Evolutionary conservation across 768 basidiomycete genomes (phyloP), one percentile per base, ranked within the genome.

Genomic region (Russula lepida): DNA sequence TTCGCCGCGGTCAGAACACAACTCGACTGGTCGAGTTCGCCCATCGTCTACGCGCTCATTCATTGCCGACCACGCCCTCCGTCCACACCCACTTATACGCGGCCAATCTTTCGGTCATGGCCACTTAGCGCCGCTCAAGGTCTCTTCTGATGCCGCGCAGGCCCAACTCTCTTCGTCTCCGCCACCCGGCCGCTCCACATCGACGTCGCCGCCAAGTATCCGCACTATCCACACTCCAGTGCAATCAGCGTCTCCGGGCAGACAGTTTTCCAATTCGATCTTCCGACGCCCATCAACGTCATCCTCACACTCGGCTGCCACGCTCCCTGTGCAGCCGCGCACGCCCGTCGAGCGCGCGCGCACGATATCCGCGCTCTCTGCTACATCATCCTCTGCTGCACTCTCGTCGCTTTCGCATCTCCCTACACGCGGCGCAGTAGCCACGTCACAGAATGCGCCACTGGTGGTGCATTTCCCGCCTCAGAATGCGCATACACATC

Each of bases 51-150:
- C 73, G 33, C 81, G 86, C 67, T 87, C 86, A 17, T 70, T 79
- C n/a, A 69, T 73, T 12, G 56, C 58, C 60, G 69, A 73, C 3
- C 74, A 79, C 27, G 64, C 60, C 0, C 74, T 86, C 53, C 84
- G 85, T 17, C 87, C 86, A 0, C 89, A 90, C 68, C 89, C 88
- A 7, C 78, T 90, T 54, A 89, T 90, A 64, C 84, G 88, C 58
- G 87, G 86, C 9, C 79, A 84, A 64, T 88, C 88, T 0, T 82
- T 80, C 60, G 83, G 85, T 6, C 77, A 74, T 47, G 71, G 71
- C 3, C 72, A 74, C 74, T 75, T 86, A 15, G 76, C 81, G 9
- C 85, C 88, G 37, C 76, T 89, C 54, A 83, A 84, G 1, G 79
- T 84, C 47, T 79, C 81, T 9, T 75, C 81, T 21, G 81, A 81